Conservation (phyloP, 2,329 filamentous ascomycete species). For the Monosporascus sp. region DNA sequence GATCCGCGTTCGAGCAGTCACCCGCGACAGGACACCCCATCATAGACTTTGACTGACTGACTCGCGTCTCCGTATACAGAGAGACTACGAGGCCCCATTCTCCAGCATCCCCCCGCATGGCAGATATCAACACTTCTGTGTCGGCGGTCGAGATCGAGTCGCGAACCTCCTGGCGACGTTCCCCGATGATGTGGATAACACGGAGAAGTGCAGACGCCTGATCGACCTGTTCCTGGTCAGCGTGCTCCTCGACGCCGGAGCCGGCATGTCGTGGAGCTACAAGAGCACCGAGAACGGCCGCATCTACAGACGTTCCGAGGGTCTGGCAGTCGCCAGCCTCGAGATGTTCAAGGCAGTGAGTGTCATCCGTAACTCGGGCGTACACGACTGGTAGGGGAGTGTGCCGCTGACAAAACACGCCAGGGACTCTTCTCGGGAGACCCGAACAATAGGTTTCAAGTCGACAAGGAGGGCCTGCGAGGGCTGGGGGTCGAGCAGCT, state of each 20-base stretch:
- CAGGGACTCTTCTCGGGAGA: conserved; percentile 82
- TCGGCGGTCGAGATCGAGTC: conserved; percentile 46
- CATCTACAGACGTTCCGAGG: conserved; percentile 71
- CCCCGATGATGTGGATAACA: conserved; percentile 33
- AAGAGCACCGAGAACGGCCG: conserved; percentile 85
- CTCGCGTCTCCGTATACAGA: conserved; percentile 21
- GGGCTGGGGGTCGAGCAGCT: conserved; percentile 69
- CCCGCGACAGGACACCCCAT: background rate
- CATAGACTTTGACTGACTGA: conserved; percentile 2
- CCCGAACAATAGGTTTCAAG: conserved; percentile 75
- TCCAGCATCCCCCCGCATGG: conserved; percentile 49
- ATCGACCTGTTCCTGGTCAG: conserved; percentile 66
- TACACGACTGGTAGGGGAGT: conserved; percentile 4
- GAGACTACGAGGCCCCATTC: conserved; percentile 30
- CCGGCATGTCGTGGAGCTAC: conserved; percentile 87
- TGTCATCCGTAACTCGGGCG: background rate
- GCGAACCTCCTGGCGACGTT: conserved; percentile 28
- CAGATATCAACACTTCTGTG: conserved; percentile 60
- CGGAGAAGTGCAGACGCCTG: conserved; percentile 39
- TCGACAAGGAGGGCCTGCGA: conserved; percentile 77
- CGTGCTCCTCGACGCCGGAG: conserved; percentile 80
- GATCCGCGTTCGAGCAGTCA: background rate
- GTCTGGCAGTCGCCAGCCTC: conserved; percentile 54
- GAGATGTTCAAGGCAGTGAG: conserved; percentile 82
- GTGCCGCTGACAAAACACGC: conserved; percentile 1